Base-by-base conservation (phyloP, 352 stramenopile species). In the Globisporangium abappressorium region DNA sequence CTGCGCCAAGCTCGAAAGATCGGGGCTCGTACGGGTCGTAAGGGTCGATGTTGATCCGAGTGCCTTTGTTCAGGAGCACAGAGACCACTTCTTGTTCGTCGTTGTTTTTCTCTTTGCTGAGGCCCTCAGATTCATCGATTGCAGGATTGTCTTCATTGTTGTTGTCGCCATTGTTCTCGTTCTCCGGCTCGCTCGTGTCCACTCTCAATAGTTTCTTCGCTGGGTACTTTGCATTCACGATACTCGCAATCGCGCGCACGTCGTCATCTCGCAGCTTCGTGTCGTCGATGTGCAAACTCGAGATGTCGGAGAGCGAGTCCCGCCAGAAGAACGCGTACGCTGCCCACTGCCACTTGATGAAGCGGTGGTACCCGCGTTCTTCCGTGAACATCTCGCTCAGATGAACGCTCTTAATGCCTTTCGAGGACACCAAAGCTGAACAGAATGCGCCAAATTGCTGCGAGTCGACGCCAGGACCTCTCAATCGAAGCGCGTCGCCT, bases 381-480 rank as follows among this genome's bases (percentile, higher is more conserved):
- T 66, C 66, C 5, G 41, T 56, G 28, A 66, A 66, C 12, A 71
- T 41, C 24, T 62, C 36, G 43, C 60, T 67, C 60, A 71, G 15
- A 33, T 61, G 51, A 22, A 66, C 59, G 12, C 41, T 38, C 24
- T 22, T 15, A 20, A 71, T 58, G n/a, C 26, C 20, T 6, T 54
- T 60, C 5, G 66, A 54, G 20, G 60, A 62, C 51, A 51, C 59
- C 24, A 71, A 20, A 3, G 66, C 66, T 11, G 66, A 71, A 24
- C 66, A 71, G 57, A 70, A 70, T 6, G 65, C 65, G 12, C 65
- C 65, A 43, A 71, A 66, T 24, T 63, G 66, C 15, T 67, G 66
- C 49, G 59, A 66, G 12, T 60, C 66, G 20, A 66, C 59, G 3
- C 65, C 56, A 14, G 59, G 60, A 34, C 58, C 47, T 38, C 51